These are phyloP conservation scores for Maudiozyma bulderi DNA, from an alignment of 805 yeast genomes.

Conservation along the genomic window DNA sequence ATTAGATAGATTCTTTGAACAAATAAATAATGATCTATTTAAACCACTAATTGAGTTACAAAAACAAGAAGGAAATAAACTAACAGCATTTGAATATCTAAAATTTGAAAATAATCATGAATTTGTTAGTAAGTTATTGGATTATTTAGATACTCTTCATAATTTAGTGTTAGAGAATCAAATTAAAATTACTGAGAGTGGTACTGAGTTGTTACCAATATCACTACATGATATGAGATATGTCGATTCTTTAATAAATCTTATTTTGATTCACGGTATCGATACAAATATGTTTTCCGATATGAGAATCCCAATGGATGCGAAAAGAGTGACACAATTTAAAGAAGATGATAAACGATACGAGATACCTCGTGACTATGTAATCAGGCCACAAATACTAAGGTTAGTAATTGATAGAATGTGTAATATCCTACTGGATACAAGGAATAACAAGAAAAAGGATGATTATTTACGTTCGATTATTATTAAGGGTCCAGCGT, in stretches of 20 bases:
- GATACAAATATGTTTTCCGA: conserved; percentile 50
- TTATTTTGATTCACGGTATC: conserved; percentile 62
- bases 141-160: conserved; percentile 10
- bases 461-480: conserved; percentile 29
- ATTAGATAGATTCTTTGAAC: conserved; percentile 27
- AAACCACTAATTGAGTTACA: conserved; percentile 1
- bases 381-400: conserved; percentile 7
- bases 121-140: conserved; percentile 14
- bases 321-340: conserved; percentile 46
- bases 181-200: conserved; percentile 4
- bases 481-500: conserved; percentile 56
- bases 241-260: conserved; percentile 52
- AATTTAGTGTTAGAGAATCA: conserved; percentile 8
- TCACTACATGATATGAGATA: conserved; percentile 80
- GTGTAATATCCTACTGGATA: conserved; percentile 12
- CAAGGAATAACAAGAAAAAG: conserved; percentile 5
- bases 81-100: conserved; percentile 8
- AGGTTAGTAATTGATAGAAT: conserved; percentile 14
- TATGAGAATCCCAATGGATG: conserved; percentile 55
- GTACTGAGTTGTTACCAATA: conserved; percentile 38
- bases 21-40: conserved; percentile 11
- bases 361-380: conserved; percentile 14
- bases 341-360: conserved; percentile 20
- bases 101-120: conserved; percentile 10
- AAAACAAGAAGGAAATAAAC: background rate